phyloP scores from a whole-genome alignment of 1,284 basidiomycete species.

The Neonothopanus nambi region DNA sequence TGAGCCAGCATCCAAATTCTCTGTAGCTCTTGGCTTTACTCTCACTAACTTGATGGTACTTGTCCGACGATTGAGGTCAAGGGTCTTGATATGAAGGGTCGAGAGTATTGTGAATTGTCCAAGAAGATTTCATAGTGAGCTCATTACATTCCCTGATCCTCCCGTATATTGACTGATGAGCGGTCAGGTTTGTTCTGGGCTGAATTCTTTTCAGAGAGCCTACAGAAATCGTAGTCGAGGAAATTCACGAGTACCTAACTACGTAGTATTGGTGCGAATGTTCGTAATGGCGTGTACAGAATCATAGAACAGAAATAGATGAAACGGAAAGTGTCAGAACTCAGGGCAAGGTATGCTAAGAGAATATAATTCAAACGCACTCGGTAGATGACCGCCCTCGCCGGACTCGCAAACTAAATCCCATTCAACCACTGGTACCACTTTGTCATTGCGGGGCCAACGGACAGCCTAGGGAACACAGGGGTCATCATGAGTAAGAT shows the following conservation, averaged over 20 bases:
- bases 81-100: slow-evolving; percentile 97
- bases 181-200: slow-evolving; percentile 77
- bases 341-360: too few relatives aligned
- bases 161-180: not conserved
- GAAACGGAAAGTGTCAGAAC: slow-evolving; percentile 15
- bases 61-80: slow-evolving; percentile 88
- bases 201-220: slow-evolving; percentile 91
- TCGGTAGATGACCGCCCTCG: slow-evolving; percentile 56
- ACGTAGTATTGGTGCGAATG: slow-evolving; percentile 73
- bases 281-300: slow-evolving; percentile 77
- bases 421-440: slow-evolving; percentile 70
- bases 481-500: not conserved
- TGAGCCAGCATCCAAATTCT: slow-evolving; percentile 9
- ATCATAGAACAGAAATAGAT: too few relatives aligned
- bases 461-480: slow-evolving; percentile 46
- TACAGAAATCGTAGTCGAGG: slow-evolving; percentile 87
- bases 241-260: slow-evolving; percentile 91
- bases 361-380: too few relatives aligned
- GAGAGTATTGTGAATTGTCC: slow-evolving; percentile 92
- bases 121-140: slow-evolving; percentile 91
- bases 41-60: slow-evolving; percentile 56
- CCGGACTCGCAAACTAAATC: slow-evolving; percentile 61
- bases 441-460: slow-evolving; percentile 71
- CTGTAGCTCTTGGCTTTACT: slow-evolving; percentile 21
- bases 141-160: not conserved